Base-by-base conservation (phyloP, 345 rosid genomes). In the Nasturtium officinale region DNA sequence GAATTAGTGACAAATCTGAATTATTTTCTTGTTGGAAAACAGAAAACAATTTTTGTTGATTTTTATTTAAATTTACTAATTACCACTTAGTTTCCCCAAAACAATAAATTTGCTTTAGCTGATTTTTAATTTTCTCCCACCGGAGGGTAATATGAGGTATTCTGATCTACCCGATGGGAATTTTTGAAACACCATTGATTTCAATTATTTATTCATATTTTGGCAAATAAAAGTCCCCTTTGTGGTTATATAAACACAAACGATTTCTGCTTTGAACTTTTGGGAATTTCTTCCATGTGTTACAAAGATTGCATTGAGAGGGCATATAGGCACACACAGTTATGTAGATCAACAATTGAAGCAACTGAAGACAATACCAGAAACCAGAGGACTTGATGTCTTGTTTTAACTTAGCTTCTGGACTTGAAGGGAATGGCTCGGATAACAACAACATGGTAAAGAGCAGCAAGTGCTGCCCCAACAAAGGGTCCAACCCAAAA, bases 401-500 rank as follows among this genome's bases (percentile, higher is more conserved):
- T 66, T 20, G 6, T 59, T 67, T 52, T 35, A 16, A 63, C 50
- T 62, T 77, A 71, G 68, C 25, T 71, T 61, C 72, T 71, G 48
- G 71, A 62, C 72, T 86, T 88, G 78, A 88, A 88, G 15, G 94
- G 89, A 20, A 88, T 86, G 72, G 94, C 94, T 74, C 94, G 85
- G 79, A 88, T 88, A 78, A 88, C 86, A 21, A 86, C 84, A 26
- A 65, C 78, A 71, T 86, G 94, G 79, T 88, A 88, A 1, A 88
- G 66, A 47, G 94, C 94, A 33, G 94, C 94, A 35, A 88, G 84
- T 8, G 84, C 89, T 30, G 94, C 94, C 2, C 94, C 94, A 28
- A 85, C 59, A 67, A 88, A 86, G 11, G 94, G 94, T 12, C 94
- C 94, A 10, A 88, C 87, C 94, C 91, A 88, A 77, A 88, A 88